A percentile compares a stretch with the other conserved stretches of the same genome.
These are phyloP conservation scores for Blastomyces percursus DNA, from an alignment of 2,329 filamentous ascomycete genomes.

Conservation along the genomic window DNA sequence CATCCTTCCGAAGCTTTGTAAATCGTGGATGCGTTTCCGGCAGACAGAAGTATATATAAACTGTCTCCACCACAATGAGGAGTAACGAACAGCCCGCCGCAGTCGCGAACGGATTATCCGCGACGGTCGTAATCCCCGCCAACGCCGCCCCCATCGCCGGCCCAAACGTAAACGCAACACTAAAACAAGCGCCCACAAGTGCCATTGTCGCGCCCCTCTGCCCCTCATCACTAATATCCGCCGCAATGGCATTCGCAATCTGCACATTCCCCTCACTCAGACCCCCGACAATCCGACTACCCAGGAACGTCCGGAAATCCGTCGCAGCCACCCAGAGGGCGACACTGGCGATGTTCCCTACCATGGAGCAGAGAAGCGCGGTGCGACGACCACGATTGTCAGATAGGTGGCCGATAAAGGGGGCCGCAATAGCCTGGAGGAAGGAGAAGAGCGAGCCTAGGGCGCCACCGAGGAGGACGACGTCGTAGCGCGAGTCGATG, in stretches of 20 bases:
- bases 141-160: slow-evolving; percentile 84
- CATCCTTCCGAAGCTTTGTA: slow-evolving; percentile 26
- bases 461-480: slow-evolving; percentile 86
- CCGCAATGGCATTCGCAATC: slow-evolving; percentile 88
- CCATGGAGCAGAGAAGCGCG: slow-evolving; percentile 83
- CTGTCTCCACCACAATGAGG: slow-evolving; percentile 74
- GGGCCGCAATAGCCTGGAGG: slow-evolving; percentile 83
- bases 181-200: slow-evolving; percentile 91
- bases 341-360: slow-evolving; percentile 84
- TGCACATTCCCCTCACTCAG: slow-evolving; percentile 96
- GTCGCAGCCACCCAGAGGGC: slow-evolving; percentile 87
- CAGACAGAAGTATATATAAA: slow-evolving; percentile 72
- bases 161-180: slow-evolving; percentile 92
- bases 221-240: slow-evolving; percentile 80
- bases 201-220: slow-evolving; percentile 89
- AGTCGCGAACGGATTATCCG: slow-evolving; percentile 85
- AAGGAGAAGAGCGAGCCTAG: slow-evolving; percentile 88
- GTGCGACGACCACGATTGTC: slow-evolving; percentile 79
- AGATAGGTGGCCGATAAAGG: slow-evolving; percentile 77
- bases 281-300: slow-evolving; percentile 84
- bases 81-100: slow-evolving; percentile 79
- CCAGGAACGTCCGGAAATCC: slow-evolving; percentile 91
- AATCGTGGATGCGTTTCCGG: slow-evolving; percentile 70
- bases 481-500: slow-evolving; percentile 94
- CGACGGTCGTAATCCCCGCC: slow-evolving; percentile 63